These are phyloP conservation scores for Ophiosphaerella herpotricha DNA, from an alignment of 2,329 filamentous ascomycete species.

Conservation along the genomic window DNA sequence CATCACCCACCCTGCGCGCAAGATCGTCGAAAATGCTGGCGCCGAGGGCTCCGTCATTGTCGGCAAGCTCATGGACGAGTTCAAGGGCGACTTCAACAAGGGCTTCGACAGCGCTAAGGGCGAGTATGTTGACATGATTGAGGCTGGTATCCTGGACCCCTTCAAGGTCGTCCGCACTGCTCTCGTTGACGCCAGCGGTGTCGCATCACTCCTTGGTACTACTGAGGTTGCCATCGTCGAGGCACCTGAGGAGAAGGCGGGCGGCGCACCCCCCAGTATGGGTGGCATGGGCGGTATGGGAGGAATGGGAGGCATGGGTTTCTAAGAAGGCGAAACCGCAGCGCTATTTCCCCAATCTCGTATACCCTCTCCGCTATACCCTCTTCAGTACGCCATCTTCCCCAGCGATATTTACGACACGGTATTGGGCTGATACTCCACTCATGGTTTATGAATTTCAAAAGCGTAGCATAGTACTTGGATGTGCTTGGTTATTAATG, in stretches of 20 bases:
- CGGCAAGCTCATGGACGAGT: slow-evolving; percentile 97
- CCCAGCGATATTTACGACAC: slow-evolving; percentile 41
- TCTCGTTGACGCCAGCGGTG: slow-evolving; percentile 91
- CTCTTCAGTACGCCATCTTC: slow-evolving; percentile 37
- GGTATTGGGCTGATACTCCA: slow-evolving; percentile 44
- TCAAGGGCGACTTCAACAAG: slow-evolving; percentile 91
- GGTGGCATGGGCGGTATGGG: slow-evolving; percentile 68
- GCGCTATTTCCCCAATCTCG: slow-evolving; percentile 32
- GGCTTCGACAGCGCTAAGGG: slow-evolving; percentile 96
- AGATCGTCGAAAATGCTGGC: slow-evolving; percentile 97
- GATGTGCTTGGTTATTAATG: slow-evolving; percentile 33
- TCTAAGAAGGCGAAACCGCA: slow-evolving; percentile 50
- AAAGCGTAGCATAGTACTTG: slow-evolving; percentile 43
- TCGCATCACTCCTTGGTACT: slow-evolving; percentile 94
- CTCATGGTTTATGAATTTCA: slow-evolving; percentile 38
- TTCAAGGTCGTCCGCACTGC: slow-evolving; percentile 99
- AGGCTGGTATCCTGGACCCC: slow-evolving; percentile 94
- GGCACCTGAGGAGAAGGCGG: slow-evolving; percentile 86
- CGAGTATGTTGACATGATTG: slow-evolving; percentile 99
- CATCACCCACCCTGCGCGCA: slow-evolving; percentile 92
- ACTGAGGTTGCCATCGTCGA: slow-evolving; percentile 98
- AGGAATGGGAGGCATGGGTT: slow-evolving; percentile 53
- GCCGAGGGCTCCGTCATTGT: slow-evolving; percentile 94
- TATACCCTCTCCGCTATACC: slow-evolving; percentile 40
- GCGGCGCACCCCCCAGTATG: slow-evolving; percentile 47